Evolutionary conservation across 225 moss, liverwort and hornwort genomes (phyloP).

Genomic region (Pseudisothecium myosuroides): DNA sequence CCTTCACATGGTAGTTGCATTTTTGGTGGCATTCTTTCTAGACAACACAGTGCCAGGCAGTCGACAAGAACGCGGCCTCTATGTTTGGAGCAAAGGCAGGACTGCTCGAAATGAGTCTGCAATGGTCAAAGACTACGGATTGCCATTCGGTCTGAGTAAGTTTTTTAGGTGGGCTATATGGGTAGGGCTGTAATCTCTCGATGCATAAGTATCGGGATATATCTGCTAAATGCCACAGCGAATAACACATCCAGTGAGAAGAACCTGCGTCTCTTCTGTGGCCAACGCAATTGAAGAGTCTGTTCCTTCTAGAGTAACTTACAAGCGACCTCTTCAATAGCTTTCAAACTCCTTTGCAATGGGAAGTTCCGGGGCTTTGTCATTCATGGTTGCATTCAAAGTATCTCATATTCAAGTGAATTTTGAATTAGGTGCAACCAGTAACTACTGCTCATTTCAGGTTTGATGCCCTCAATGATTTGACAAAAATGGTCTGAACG

Average conservation of each 20-base stretch:
- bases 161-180: conserved; percentile 70
- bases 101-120: conserved; percentile 63
- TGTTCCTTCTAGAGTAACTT: background rate
- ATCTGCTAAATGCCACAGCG: background rate
- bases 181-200: conserved; percentile 47
- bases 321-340: background rate
- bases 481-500: conserved; percentile 8
- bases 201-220: background rate
- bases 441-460: conserved; percentile 35
- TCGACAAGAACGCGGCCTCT: conserved; percentile 62
- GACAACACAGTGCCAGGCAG: conserved; percentile 87
- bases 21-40: conserved; percentile 65
- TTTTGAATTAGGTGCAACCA: conserved; percentile 4
- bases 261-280: background rate
- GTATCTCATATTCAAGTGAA: background rate
- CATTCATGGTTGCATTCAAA: background rate
- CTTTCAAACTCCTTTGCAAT: background rate
- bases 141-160: conserved; percentile 61
- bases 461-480: conserved; percentile 25
- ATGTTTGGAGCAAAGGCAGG: conserved; percentile 56
- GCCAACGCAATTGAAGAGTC: background rate
- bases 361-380: background rate
- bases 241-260: background rate
- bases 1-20: conserved; percentile 79
- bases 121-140: conserved; percentile 60